Base-by-base conservation (phyloP, 106 monocot species). In the Dendrobium huoshanense region DNA sequence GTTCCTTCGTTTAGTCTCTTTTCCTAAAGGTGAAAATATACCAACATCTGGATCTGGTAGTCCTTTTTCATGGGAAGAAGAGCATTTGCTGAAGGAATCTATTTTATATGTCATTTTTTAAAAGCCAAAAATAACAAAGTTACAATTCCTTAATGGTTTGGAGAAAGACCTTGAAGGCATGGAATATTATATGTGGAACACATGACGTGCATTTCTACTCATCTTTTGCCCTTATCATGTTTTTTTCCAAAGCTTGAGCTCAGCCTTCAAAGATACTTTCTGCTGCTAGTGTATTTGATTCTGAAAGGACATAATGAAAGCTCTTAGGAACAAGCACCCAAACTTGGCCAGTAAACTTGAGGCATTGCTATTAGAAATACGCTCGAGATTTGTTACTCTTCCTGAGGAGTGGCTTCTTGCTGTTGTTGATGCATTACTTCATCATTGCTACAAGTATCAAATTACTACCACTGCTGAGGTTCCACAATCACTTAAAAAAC, bases 1-100 rank as follows among this genome's bases (percentile, higher is more conserved):
- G 41, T 95, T 98, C 77, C 86, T 98, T 67, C 91, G 94, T 7
- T 24, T 98, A 9, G 85, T 78, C 48, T 91, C 98, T 54, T 83
- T 98, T 41, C 84, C 94, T 11, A 98, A 98, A 80, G 98, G 98
- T n/a, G 92, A 90, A 83, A 91, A 86, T 82, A 91, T 95, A 55
- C 89, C 88, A 70, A 89, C 89, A 43, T 91, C 98, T 81, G 89
- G 85, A 22, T 85, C 88, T 18, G 82, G 41, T 27, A 85, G 95
- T 15, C 98, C 89, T 49, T 99, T 99, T 80, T 95, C 98, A 24
- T 99, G 98, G 98, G 95, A 99, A 86, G 98, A 99, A 67, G 98
- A 99, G 81, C 92, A 85, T 80, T 89, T 85, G 42, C 79, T 99
- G 9, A 99, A 95, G 83, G 95, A 99, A 85, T 85, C 89, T 78